Conservation (phyloP, 129 eudicot genomes). For the Lactuca saligna region DNA sequence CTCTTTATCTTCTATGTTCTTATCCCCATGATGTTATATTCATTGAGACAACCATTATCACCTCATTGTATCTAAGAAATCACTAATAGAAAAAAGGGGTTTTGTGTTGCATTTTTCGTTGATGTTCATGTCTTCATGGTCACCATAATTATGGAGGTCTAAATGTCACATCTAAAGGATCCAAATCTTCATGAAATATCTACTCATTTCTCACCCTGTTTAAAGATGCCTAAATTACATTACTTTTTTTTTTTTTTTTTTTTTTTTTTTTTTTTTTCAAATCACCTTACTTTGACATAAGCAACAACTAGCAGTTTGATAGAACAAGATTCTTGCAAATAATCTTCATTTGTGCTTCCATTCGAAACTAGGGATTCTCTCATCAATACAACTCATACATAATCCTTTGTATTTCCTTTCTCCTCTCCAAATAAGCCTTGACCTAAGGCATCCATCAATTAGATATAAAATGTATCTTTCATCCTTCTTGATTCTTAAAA, state of each 20-base stretch:
- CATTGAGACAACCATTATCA: neutral
- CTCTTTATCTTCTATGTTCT: neutral
- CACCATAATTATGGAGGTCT: neutral
- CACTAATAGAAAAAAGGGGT: no score
- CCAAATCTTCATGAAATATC: no score
- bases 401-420: neutral
- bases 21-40: no score
- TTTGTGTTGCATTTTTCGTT: no score
- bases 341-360: neutral
- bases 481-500: slow-evolving; percentile 1
- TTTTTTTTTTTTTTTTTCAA: no score
- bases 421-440: neutral
- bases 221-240: neutral
- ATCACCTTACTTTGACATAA: no score
- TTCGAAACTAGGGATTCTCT: neutral
- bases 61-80: no score
- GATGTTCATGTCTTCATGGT: no score
- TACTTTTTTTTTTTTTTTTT: neutral
- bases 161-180: neutral
- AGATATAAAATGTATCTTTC: neutral
- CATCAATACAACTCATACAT: no score
- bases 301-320: neutral
- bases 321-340: neutral
- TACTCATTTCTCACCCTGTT: no score
- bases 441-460: neutral